phyloP scores from a whole-genome alignment of 192 early-diverging fungal species.

The Allomyces macrogynus region DNA sequence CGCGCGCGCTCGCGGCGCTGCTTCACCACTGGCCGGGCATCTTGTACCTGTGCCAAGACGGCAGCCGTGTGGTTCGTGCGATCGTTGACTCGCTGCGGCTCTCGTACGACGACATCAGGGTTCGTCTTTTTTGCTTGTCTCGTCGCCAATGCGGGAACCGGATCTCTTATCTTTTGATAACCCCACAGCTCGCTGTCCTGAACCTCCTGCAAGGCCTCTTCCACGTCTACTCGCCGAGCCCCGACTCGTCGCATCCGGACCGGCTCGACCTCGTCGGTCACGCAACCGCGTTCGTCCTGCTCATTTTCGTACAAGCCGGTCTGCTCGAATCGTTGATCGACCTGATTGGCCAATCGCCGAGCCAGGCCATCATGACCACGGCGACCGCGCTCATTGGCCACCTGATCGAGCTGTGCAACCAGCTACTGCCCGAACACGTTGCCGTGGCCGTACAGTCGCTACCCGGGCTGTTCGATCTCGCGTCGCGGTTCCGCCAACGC shows the following conservation, averaged over 20 bases:
- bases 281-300: slow-evolving; percentile 43
- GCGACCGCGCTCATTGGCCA: slow-evolving; percentile 55
- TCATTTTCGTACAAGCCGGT: slow-evolving; percentile 56
- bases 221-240: background rate
- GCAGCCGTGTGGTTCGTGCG: background rate
- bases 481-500: slow-evolving; percentile 48
- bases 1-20: background rate
- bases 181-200: background rate
- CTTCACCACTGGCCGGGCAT: background rate
- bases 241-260: slow-evolving; percentile 7
- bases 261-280: slow-evolving; percentile 44
- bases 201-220: background rate
- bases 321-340: slow-evolving; percentile 51
- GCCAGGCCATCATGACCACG: slow-evolving; percentile 29
- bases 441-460: slow-evolving; percentile 29
- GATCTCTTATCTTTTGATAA: too few species aligned
- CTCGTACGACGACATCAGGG: background rate
- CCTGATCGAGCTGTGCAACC: slow-evolving; percentile 46
- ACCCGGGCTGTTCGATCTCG: slow-evolving; percentile 47
- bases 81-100: background rate
- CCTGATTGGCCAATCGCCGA: slow-evolving; percentile 35
- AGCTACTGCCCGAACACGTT: slow-evolving; percentile 32
- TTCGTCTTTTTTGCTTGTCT: background rate
- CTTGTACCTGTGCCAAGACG: background rate
- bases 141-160: too few species aligned